These are phyloP conservation scores for Yarrowia yakushimensis DNA, from an alignment of 805 yeast species.

Conservation along the genomic window DNA sequence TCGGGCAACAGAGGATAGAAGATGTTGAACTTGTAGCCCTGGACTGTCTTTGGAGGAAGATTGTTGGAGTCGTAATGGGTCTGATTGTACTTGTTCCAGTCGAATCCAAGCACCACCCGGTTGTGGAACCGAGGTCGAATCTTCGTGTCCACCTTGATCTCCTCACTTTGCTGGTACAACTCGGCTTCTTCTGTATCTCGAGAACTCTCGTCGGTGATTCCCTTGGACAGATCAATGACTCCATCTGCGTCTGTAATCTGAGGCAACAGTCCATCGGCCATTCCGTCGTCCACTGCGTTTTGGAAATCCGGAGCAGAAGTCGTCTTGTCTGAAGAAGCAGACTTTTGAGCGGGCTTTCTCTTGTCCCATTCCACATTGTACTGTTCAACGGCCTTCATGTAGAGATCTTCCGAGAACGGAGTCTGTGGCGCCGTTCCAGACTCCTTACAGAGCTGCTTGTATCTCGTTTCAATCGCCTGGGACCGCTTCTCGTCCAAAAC, in stretches of 20 bases:
- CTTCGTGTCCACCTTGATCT: not conserved
- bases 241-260: conserved; percentile 12
- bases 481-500: not conserved
- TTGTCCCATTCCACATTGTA: conserved; percentile 15
- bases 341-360: not conserved
- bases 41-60: conserved; percentile 40
- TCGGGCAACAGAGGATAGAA: conserved; percentile 37
- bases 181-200: conserved; percentile 21
- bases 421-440: not conserved
- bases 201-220: conserved; percentile 13
- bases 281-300: conserved; percentile 3
- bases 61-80: conserved; percentile 38
- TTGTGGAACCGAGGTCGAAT: conserved; percentile 36
- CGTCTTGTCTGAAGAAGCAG: not conserved
- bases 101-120: conserved; percentile 38
- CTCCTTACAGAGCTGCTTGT: conserved; percentile 8
- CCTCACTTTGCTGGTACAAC: conserved; percentile 12
- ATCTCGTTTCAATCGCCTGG: not conserved
- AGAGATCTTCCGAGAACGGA: not conserved
- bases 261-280: conserved; percentile 14
- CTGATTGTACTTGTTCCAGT: conserved; percentile 40
- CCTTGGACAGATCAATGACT: conserved; percentile 18
- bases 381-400: conserved; percentile 1
- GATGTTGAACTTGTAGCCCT: conserved; percentile 40
- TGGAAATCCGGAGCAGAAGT: not conserved